Evolutionary conservation across 169 alveolate genomes (phyloP), one percentile per base, ranked within the genome.

Genomic region (Plasmodium relictum): DNA sequence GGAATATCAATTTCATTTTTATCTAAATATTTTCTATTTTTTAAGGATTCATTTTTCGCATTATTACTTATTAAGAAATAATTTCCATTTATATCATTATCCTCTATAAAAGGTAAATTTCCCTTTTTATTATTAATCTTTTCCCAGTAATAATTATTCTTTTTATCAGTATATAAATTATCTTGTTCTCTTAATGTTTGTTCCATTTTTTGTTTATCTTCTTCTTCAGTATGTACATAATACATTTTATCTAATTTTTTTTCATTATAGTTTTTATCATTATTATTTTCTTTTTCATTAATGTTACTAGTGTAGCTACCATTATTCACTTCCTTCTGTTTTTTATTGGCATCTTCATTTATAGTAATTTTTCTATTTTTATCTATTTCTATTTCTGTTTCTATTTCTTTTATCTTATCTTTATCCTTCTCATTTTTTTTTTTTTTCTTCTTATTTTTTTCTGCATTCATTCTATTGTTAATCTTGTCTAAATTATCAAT

Each of bases 1-100:
- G 80, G 80, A 4, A 78, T 65, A 58, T 59, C 52, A 45, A 45
- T 42, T 20, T 74, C 73, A 9, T 73, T 71, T 18, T 14, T 31
- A 2, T 7, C n/a, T 24, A 44, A 3, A 59, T 58, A 39, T 20
- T 50, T 16, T 16, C 48, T 44, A 45, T 9, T 31, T 18, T 9
- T 62, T 5, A 58, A 59, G 0, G 56, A 48, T 20, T 74, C 73
- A 58, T 59, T 31, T 31, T 22, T 56, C 20, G 42, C 37, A 41
- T 74, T 58, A 3, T 66, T 62, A 42, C 18, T 22, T 22, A 66
- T 7, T 42, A 44, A 16, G 24, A 54, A 24, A 44, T 37, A 54
- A 22, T 61, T 58, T 73, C n/a, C 52, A 24, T 73, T 73, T 24
- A 54, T 16, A 62, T 31, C 37, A 62, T 54, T 62, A 16, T n/a